Evolutionary conservation across 768 basidiomycete species (phyloP).

Genomic region (Dentipellis sp.): DNA sequence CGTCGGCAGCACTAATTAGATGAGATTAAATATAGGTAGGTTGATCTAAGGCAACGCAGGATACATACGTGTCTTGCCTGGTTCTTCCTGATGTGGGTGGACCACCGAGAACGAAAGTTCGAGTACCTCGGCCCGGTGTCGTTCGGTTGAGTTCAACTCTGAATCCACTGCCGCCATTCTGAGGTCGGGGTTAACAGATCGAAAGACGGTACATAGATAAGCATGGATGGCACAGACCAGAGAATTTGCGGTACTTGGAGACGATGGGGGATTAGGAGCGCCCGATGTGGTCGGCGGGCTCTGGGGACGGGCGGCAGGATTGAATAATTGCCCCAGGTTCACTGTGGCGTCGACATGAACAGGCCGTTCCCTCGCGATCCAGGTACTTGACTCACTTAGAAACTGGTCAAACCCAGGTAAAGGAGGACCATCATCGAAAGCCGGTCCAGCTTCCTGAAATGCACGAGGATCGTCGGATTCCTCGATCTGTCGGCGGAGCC

Average conservation of each 20-base stretch:
- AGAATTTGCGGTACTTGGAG: background rate
- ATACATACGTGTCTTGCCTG: conserved; percentile 3
- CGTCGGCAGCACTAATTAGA: conserved; percentile 18
- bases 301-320: background rate
- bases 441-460: conserved; percentile 34
- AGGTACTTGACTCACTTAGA: conserved; percentile 28
- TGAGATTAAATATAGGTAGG: background rate
- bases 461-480: conserved; percentile 66
- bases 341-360: background rate
- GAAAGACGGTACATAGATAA: background rate
- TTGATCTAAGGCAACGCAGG: background rate
- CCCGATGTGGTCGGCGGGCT: background rate
- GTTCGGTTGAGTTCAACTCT: conserved; percentile 28
- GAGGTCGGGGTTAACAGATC: conserved; percentile 6
- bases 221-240: no score
- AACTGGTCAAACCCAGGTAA: conserved; percentile 35
- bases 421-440: conserved; percentile 16
- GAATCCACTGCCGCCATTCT: conserved; percentile 18
- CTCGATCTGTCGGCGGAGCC: conserved; percentile 46
- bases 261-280: conserved; percentile 9
- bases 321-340: conserved; percentile 1
- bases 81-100: conserved; percentile 20
- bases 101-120: conserved; percentile 30
- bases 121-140: conserved; percentile 19
- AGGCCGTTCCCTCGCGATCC: no score